Percentiles rank a stretch among this genome's conserved stretches.
Evolutionary conservation across 495 filamentous ascomycete genomes (phyloP).

Genomic region (Thozetella sp.): DNA sequence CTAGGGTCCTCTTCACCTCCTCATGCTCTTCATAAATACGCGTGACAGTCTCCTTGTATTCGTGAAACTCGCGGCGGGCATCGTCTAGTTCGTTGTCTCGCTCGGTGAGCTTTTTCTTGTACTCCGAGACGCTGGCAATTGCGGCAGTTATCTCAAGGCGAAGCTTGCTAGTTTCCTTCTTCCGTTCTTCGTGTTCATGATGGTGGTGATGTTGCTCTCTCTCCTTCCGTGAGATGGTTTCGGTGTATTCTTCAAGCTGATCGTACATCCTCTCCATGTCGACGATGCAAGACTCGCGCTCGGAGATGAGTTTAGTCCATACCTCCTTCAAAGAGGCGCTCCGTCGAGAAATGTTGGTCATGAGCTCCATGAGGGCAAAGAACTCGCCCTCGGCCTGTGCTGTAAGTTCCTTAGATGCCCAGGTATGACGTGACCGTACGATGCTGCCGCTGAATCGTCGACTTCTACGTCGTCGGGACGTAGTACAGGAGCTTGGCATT

Average conservation of each 20-base stretch:
- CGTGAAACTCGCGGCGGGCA: not conserved
- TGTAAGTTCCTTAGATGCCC: not conserved
- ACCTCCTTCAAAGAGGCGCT: not conserved
- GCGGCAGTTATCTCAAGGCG: not conserved
- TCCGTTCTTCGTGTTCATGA: not conserved
- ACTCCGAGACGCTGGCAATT: not conserved
- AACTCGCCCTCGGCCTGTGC: not conserved
- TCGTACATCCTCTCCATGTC: not conserved
- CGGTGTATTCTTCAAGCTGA: not conserved
- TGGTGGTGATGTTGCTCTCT: not conserved
- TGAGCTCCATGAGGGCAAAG: not conserved
- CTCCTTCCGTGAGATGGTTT: not conserved
- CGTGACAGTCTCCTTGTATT: not conserved
- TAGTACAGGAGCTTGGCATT: not conserved
- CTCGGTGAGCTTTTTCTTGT: not conserved
- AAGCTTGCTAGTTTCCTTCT: not conserved
- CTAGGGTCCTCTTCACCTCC: not conserved
- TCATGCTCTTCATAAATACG: not conserved
- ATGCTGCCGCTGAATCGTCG: not conserved
- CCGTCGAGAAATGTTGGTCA: not conserved
- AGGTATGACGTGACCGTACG: not conserved
- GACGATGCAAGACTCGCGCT: not conserved
- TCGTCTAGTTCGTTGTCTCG: not conserved
- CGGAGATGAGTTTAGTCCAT: not conserved
- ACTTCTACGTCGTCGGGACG: not conserved